Percentiles rank a stretch among this genome's conserved stretches.
phyloP scores from a whole-genome alignment of 768 basidiomycete species.

The Neoboletus subvelutipes region DNA sequence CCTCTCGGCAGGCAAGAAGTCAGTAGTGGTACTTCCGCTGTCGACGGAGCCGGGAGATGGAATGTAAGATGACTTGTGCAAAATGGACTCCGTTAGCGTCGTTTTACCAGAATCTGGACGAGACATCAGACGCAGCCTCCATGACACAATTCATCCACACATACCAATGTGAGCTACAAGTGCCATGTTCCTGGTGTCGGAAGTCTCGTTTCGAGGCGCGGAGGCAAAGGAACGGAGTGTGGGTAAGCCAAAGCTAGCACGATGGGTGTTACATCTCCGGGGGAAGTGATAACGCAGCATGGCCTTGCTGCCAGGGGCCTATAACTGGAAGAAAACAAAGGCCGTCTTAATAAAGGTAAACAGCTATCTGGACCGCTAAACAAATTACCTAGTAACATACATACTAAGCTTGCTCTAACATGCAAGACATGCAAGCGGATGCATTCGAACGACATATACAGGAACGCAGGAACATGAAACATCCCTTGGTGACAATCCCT shows the following conservation, averaged over 20 bases:
- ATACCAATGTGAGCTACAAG: constrained; percentile 87
- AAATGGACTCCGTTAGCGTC: constrained; percentile 83
- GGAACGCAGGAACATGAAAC: constrained; percentile 37
- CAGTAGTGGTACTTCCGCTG: constrained; percentile 87
- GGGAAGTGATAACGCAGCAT: constrained; percentile 21
- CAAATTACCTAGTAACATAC: not conserved
- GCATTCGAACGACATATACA: constrained; percentile 44
- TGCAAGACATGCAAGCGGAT: constrained; percentile 35
- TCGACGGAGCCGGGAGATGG: constrained; percentile 79
- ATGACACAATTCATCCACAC: constrained; percentile 16
- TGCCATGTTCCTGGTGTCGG: constrained; percentile 70
- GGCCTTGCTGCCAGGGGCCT: not conserved
- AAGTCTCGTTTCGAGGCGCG: constrained; percentile 32
- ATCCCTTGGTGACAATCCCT: constrained; percentile 59
- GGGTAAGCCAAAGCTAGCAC: not conserved
- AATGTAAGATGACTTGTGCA: constrained; percentile 73
- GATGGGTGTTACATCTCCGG: constrained; percentile 12
- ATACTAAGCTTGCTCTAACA: constrained; percentile 3
- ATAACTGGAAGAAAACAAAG: not conserved
- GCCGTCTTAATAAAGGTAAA: constrained; percentile 20
- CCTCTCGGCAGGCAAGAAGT: constrained; percentile 86
- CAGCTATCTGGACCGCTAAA: no score
- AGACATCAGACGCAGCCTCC: constrained; percentile 5
- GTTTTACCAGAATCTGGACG: constrained; percentile 83
- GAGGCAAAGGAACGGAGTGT: constrained; percentile 25